These are phyloP conservation scores for Emmonsiellopsis sp. DNA, from an alignment of 2,329 filamentous ascomycete genomes.

Conservation along the genomic window DNA sequence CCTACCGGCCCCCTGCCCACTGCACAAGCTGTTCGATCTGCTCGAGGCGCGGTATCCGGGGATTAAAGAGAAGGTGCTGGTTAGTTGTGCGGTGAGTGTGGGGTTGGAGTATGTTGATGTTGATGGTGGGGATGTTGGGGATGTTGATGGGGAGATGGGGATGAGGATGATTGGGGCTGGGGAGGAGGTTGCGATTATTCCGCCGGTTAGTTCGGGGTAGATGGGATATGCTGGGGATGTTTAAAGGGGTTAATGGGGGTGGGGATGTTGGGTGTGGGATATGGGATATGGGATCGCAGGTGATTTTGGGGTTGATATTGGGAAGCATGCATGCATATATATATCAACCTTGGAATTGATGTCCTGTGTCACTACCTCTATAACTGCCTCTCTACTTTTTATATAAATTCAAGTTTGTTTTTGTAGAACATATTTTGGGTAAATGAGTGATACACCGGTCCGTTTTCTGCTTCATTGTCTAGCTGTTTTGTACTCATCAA, in stretches of 20 bases:
- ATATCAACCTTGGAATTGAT: no score
- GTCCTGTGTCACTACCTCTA: no score
- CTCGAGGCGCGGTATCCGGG: constrained; percentile 34
- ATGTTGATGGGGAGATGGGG: constrained; percentile 11
- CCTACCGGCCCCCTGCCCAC: constrained; percentile 32
- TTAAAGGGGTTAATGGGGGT: not conserved
- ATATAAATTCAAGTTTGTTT: no score
- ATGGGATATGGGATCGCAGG: not conserved
- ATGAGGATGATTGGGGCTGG: constrained; percentile 23
- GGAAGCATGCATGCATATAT: no score
- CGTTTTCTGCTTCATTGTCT: no score
- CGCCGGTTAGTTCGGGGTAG: constrained; percentile 39
- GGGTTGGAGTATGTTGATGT: constrained; percentile 37
- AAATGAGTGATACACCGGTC: no score
- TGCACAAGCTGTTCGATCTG: constrained; percentile 26
- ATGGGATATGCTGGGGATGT: not conserved
- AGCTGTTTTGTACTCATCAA: no score
- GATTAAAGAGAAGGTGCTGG: constrained; percentile 28
- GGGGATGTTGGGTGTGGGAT: not conserved
- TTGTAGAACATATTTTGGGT: no score
- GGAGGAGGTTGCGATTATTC: constrained; percentile 38
- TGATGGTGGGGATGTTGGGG: constrained; percentile 10
- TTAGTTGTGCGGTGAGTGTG: constrained; percentile 32
- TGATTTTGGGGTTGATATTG: not conserved
- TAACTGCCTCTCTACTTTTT: no score